Evolutionary conservation across 768 basidiomycete species (phyloP), one percentile per base, ranked within the genome.

Genomic region (Leccinellum rugosiceps): DNA sequence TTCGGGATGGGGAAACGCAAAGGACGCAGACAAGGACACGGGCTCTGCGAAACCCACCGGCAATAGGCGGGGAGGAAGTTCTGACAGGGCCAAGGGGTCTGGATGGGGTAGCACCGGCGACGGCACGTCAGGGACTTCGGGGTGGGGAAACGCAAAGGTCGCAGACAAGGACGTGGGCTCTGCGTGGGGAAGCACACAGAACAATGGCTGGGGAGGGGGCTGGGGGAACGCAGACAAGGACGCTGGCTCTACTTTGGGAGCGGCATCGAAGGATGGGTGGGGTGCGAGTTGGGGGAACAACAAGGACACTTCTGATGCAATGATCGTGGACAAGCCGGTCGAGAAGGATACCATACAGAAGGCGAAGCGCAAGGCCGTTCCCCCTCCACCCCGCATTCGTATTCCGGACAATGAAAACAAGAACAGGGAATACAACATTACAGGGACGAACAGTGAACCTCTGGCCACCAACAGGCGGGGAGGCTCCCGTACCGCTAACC

Each of bases 401-500:
- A 67, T 65, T 50, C 63, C 67, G 9, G 60, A 58, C 14, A 55
- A 53, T 41, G 65, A 61, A 4, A 51, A 45, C 53, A 62, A 61
- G 6, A 51, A 45, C 53, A 62, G 32, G 53, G 57, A 47, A 46
- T 4, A 6, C 34, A 68, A 62, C 44, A 59, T 55, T 4, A 55
- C 66, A 4, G 68, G 70, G 25, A 66, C 70, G 23, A 74, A 71
- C 35, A 48, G 53, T 45, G 63, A 65, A 26, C 62, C 64, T 1
- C 34, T 72, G 8, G 32, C 57, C 7, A 17, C 38, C 4, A 59
- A 15, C 30, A 72, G 48, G 50, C 57, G 61, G 58, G 60, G 59
- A 47, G 59, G 55, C 17, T 6, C 55, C 47, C 63, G 52, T 28
- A 30, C 49, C 14, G 53, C 60, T 21, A 54, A 54, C 45, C 15